Percentiles rank a stretch among this genome's conserved stretches.
Evolutionary conservation across 768 basidiomycete species (phyloP).

Genomic region (Termitomyces sp.): DNA sequence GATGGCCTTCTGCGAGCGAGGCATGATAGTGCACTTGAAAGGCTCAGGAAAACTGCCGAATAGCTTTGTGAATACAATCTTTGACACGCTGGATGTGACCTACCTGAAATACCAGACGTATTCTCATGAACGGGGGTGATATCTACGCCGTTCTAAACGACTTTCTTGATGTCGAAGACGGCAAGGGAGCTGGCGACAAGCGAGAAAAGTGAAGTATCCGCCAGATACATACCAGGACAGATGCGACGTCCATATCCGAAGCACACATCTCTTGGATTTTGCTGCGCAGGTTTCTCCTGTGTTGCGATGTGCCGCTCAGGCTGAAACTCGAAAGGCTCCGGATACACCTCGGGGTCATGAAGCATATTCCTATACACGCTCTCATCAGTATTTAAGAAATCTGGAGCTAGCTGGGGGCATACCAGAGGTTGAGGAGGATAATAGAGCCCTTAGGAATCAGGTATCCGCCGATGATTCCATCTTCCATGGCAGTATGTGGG

Average conservation of each 20-base stretch:
- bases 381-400: not conserved
- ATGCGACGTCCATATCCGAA: slow-evolving; percentile 48
- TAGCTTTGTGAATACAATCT: not conserved
- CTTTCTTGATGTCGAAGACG: slow-evolving; percentile 43
- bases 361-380: slow-evolving; percentile 42
- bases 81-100: slow-evolving; percentile 4
- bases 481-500: slow-evolving; percentile 42
- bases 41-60: slow-evolving; percentile 26
- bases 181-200: slow-evolving; percentile 41
- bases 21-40: slow-evolving; percentile 30
- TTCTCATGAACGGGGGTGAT: slow-evolving; percentile 42
- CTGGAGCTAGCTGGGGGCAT: not conserved
- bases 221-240: slow-evolving; percentile 48
- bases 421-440: slow-evolving; percentile 48
- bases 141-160: slow-evolving; percentile 39
- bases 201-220: slow-evolving; percentile 47
- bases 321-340: slow-evolving; percentile 45
- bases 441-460: slow-evolving; percentile 46
- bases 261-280: slow-evolving; percentile 35
- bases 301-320: slow-evolving; percentile 40
- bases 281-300: slow-evolving; percentile 26
- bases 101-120: slow-evolving; percentile 43
- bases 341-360: slow-evolving; percentile 45
- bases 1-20: slow-evolving; percentile 27
- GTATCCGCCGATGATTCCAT: slow-evolving; percentile 39